Base-by-base conservation (phyloP, 179 eudicot species). In the Gypsophila paniculata region DNA sequence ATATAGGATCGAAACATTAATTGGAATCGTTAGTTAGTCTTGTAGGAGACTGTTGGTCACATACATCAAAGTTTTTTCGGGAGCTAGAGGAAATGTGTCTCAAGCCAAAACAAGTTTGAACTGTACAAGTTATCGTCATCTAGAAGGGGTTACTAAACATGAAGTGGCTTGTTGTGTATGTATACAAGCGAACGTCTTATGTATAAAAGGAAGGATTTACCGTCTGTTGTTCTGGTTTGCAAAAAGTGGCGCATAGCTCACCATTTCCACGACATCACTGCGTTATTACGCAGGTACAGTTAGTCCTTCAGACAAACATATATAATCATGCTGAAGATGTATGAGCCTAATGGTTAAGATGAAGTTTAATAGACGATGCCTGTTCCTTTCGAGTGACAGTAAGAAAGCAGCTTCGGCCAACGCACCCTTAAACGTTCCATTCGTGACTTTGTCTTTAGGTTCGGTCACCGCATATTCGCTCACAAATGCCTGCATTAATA, bases 231-330 rank as follows among this genome's bases (percentile, higher is more conserved):
- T 79, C 53, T 32, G 72, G 70, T 93, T 88, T 62, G 78, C 87
- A 69, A 88, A 89, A 23, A 91, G 80, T 29, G 96, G 96, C 17
- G 97, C 97, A 44, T 93, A 93, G 80, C 98, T 85, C 60, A 90
- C 88, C 97, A 91, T 91, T 60, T 79, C 88, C 34, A 91, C 93
- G 61, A 84, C 68, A 71, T 93, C 98, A 80, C 98, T 91, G 96
- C 80, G 83, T 66, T 62, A 61, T n/a, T 26, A 51, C 11, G 1
- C 22, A 6, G 2, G 38, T 6, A 11, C 34, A 17, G 6, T 21
- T 58, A 58, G 62, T 14, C 22, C 19, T 64, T 64, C 1, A 8
- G 5, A 38, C 1, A 8, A 3, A 38, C 21, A 10, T 29, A 4
- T 29, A 29, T 4, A 29, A n/a, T n/a, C n/a, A n/a, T n/a, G n/a